phyloP scores from a whole-genome alignment of 2,329 filamentous ascomycete species.

The Pyricularia pennisetigena region DNA sequence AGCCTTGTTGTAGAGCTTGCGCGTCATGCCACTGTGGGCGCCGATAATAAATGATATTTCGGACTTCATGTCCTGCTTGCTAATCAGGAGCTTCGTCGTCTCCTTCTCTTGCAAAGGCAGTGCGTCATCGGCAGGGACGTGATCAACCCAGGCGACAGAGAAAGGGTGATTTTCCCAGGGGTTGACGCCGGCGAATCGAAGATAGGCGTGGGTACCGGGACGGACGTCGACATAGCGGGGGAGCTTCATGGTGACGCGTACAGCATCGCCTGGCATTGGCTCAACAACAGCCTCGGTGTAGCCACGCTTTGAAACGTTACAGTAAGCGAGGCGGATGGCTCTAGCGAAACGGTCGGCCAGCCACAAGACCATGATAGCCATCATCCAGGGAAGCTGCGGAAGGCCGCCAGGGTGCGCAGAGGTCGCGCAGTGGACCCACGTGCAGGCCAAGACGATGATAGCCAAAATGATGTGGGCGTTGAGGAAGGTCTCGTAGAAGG shows the following conservation, averaged over 20 bases:
- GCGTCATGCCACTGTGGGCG: constrained; percentile 80
- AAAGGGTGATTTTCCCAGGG: constrained; percentile 71
- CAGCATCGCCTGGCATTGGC: constrained; percentile 58
- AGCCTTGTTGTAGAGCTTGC: constrained; percentile 66
- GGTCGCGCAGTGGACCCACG: constrained; percentile 69
- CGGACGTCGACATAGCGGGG: constrained; percentile 56
- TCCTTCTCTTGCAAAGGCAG: constrained; percentile 32
- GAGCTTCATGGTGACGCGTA: constrained; percentile 59
- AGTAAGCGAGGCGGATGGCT: constrained; percentile 51
- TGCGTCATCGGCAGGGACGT: constrained; percentile 30
- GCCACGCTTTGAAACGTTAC: constrained; percentile 50
- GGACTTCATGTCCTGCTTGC: constrained; percentile 34
- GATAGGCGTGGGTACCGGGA: constrained; percentile 66
- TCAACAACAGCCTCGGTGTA: constrained; percentile 58
- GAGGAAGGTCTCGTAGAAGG: constrained; percentile 96
- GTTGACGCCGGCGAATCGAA: constrained; percentile 57
- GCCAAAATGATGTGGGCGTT: constrained; percentile 74
- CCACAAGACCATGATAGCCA: constrained; percentile 71
- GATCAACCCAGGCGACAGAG: constrained; percentile 65
- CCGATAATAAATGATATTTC: constrained; percentile 75
- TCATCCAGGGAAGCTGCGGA: constrained; percentile 64
- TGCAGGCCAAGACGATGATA: constrained; percentile 54
- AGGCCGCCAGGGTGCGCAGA: constrained; percentile 55
- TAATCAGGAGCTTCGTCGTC: constrained; percentile 13
- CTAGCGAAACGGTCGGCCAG: constrained; percentile 57